A percentile compares a stretch with the other conserved stretches of the same genome.
These are phyloP conservation scores for Centaurea solstitialis DNA, from an alignment of 129 eudicot species.

Conservation along the genomic window DNA sequence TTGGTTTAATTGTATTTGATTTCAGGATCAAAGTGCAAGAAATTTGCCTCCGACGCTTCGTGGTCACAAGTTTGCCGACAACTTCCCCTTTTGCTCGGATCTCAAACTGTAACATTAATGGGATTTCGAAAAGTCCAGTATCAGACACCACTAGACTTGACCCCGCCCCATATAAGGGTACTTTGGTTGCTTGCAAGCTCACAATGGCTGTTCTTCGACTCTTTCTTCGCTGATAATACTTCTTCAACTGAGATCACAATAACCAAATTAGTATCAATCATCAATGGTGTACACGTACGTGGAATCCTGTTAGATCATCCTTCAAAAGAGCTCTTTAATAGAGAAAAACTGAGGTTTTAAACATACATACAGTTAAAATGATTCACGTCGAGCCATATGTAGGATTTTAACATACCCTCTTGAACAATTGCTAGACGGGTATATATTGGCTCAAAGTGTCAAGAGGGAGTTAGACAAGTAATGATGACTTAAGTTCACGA, in stretches of 20 bases:
- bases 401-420: not conserved
- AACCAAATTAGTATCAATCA: not conserved
- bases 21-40: slow-evolving; percentile 64
- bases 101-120: slow-evolving; percentile 67
- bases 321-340: not conserved
- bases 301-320: not conserved
- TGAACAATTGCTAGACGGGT: not conserved
- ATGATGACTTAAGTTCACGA: not conserved
- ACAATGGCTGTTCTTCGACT: slow-evolving; percentile 54
- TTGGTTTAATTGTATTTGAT: slow-evolving; percentile 64
- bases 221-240: slow-evolving; percentile 85
- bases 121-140: slow-evolving; percentile 50
- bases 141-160: slow-evolving; percentile 48
- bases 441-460: not conserved
- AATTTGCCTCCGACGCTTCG: slow-evolving; percentile 52
- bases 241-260: slow-evolving; percentile 55
- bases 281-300: not conserved
- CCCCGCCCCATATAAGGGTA: slow-evolving; percentile 94
- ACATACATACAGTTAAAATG: not conserved
- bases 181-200: slow-evolving; percentile 60
- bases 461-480: not conserved
- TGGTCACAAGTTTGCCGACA: slow-evolving; percentile 84
- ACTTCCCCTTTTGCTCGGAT: slow-evolving; percentile 69
- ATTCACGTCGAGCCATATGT: not conserved
- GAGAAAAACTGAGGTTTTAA: not conserved